Base-by-base conservation (phyloP, 2,329 filamentous ascomycete species). In the Pestalotiopsis sp. region DNA sequence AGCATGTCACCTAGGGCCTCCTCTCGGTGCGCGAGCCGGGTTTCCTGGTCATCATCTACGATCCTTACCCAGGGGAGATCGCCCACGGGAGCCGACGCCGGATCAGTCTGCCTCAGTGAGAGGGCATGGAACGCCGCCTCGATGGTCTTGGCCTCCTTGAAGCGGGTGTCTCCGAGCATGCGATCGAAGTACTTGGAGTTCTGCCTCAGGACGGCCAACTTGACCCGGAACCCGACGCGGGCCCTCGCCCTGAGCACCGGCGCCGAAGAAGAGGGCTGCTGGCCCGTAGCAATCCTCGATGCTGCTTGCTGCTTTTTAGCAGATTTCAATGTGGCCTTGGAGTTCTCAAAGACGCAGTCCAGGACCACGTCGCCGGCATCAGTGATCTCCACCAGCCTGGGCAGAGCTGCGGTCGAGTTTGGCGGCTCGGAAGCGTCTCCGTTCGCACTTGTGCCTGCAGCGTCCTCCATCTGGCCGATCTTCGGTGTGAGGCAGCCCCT, bases 161-260 rank as follows among this genome's bases (percentile, higher is more conserved):
- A 93, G 67, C 88, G 82, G 2, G 83, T 83, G 70, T 90, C 87
- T 11, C 88, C 86, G 2, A 94, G 83, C 17, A 94, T 84, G 68
- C 88, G 89, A 67, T 84, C 85, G 77, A 94, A 94, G 78, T 93
- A 94, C 68, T 87, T 87, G 4, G 92, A 94, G 70, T 88, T 84
- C 70, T 83, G 82, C 78, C 85, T 87, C 41, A 94, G 82, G 0
- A 81, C 81, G 13, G 81, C 81, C 1, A 90, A 80, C 64, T 86
- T 84, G 58, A 92, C 91, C 31, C 91, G 86, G 75, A 91, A 94
- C 13, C 84, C 81, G 41, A 84, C 76, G 25, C 80, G 79, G 38
- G 82, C 74, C 63, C 72, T 79, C 61, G 82, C 76, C 71, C 81
- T 82, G 23, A 80, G 72, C 4, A 75, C 70, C 7, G 80, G 77